Evolutionary conservation across 2,329 filamentous ascomycete species (phyloP), one percentile per base, ranked within the genome.

Genomic region (Alternaria brassicae): DNA sequence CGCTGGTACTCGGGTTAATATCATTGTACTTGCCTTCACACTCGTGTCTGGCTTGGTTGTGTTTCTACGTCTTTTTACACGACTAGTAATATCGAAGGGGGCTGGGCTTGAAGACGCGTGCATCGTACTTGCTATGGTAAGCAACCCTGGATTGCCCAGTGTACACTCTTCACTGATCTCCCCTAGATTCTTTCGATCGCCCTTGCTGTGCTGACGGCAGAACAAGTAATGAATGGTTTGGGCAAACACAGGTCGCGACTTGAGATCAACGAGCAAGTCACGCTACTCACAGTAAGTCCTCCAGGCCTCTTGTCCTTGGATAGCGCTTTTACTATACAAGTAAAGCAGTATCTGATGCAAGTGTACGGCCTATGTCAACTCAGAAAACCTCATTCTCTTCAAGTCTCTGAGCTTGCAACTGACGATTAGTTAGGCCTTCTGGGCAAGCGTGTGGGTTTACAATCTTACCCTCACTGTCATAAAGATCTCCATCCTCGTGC

Each of bases 381-480:
- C 9, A 21, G 3, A 17, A 23, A 6, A 6, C 15, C 19, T 27
- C 19, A 21, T 27, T 23, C 27, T 19, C 9, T 19, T 6, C 12
- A 9, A 4, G 10, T 10, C 13, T 7, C 15, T 41, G 9, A 15
- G 23, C 30, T 34, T 25, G 21, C 21, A 17, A 32, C 69, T 73
- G 36, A 74, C 54, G 17, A 39, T 3, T 25, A 41, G 30, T 12
- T 42, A 77, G 74, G 68, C 72, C 27, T 77, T 78, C 44, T 78
- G 74, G 75, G 71, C 69, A 8, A 72, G 71, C 19, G 58, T 76
- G 0, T 76, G 71, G 72, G 65, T 75, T 7, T 76, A 77, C 57
- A 70, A 69, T 48, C 65, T 77, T n/a, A 53, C 68, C 9, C 66
- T 78, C 17, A 72, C 68, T 3, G 60, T 66, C 28, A 75, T 65